Base-by-base conservation (phyloP, 73 alveolate species). In the Uronychia setigera region DNA sequence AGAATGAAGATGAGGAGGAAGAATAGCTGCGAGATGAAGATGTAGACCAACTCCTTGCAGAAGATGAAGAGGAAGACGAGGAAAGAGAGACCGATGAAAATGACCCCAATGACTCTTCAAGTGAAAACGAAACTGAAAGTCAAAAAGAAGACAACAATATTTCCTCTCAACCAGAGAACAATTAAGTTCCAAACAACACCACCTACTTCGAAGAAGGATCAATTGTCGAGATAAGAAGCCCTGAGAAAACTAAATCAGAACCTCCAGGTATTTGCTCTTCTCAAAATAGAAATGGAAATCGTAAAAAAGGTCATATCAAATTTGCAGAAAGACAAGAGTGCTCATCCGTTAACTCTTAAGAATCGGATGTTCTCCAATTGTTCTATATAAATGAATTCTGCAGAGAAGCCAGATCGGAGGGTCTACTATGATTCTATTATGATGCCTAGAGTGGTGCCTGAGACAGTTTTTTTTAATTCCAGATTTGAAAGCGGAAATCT, bases 401-500 rank as follows among this genome's bases (percentile, higher is more conserved):
- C 67, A 11, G 5, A 11, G 19, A 46, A 5, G n/a, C 19, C 67
- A 11, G 67, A 46, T n/a, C n/a, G n/a, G 19, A 46, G 19, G n/a
- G 67, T 19, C 67, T 46, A 46, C 5, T 19, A 46, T 5, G 67
- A 46, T 11, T 19, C 67, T 19, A 46, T 46, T 19, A 46, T 19
- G 67, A 57, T 85, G 77, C 57, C 34, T 11, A 75, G 59, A n/a
- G 84, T 83, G 31, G 58, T 35, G 0, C 83, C 60, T 25, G 79
- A 83, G 26, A 59, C 83, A 29, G 80, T 83, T 74, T 83, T 83
- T 31, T 83, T 83, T 34, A 83, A 83, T 33, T 83, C 90, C 29
- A 83, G 74, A 35, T 83, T 83, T 33, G 90, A 83, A 33, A 60
- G 84, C 33, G 90, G 90, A 5, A 83, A 83, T 31, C 79, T 83